phyloP scores from a whole-genome alignment of 2,329 filamentous ascomycete species.

The Cordyceps militaris region DNA sequence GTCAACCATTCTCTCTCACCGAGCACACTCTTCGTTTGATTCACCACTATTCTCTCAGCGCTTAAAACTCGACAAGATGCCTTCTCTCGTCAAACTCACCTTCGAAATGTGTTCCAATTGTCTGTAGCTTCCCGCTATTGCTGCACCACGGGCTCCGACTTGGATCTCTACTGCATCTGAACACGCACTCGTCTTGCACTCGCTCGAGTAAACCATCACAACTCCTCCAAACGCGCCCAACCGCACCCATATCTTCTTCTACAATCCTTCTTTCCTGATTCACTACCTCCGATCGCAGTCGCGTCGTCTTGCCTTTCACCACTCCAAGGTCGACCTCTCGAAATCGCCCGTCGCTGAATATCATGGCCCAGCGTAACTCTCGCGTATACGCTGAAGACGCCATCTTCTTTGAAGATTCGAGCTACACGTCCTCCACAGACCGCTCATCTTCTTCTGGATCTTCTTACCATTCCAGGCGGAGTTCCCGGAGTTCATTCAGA shows the following conservation, averaged over 20 bases:
- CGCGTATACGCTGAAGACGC: constrained; percentile 19
- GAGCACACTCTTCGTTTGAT: background rate
- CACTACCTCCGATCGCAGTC: background rate
- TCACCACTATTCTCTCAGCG: background rate
- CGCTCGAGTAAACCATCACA: background rate
- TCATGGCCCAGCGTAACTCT: constrained; percentile 21
- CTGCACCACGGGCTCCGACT: constrained; percentile 12
- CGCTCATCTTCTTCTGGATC: constrained; percentile 13
- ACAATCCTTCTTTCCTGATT: background rate
- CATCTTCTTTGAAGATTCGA: constrained; percentile 12
- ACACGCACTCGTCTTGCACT: background rate
- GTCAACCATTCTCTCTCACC: constrained; percentile 11
- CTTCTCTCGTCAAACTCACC: constrained; percentile 17
- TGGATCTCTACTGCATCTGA: constrained; percentile 4
- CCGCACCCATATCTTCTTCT: too few relatives aligned
- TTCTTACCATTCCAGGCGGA: constrained; percentile 23
- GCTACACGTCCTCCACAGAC: constrained; percentile 1
- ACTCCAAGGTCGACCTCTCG: background rate
- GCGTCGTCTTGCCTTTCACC: background rate
- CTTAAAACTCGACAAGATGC: constrained; percentile 18
- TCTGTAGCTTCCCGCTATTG: constrained; percentile 15
- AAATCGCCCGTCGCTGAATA: background rate
- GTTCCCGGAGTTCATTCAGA: constrained; percentile 23
- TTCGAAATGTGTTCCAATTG: constrained; percentile 16
- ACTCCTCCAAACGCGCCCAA: background rate